Conservation (phyloP, 805 yeast species). For the Candida namnaoensis region DNA sequence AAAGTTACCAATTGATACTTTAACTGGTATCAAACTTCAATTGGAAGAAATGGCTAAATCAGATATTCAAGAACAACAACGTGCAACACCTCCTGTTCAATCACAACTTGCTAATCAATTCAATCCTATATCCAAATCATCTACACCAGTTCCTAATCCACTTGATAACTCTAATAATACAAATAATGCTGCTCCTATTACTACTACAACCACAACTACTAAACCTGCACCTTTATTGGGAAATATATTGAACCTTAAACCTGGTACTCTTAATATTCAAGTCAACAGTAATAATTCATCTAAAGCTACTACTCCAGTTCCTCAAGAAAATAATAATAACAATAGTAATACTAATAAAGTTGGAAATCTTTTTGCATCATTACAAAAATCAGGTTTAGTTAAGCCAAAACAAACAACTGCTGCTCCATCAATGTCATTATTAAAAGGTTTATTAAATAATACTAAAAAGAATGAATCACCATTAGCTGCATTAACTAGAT, state of each 20-base stretch:
- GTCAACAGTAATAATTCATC: neutral
- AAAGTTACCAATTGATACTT: conserved; percentile 20
- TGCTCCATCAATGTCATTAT: conserved; percentile 3
- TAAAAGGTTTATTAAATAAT: conserved; percentile 3
- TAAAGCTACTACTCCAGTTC: neutral
- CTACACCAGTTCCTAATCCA: no score
- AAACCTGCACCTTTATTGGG: neutral
- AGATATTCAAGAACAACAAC: conserved; percentile 12
- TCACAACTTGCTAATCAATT: no score
- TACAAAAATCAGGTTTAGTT: conserved; percentile 14
- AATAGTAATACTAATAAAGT: neutral
- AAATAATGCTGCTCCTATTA: no score
- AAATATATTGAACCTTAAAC: neutral
- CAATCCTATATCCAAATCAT: no score
- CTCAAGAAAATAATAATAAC: neutral
- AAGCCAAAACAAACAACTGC: conserved; percentile 4
- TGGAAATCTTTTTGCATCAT: conserved; percentile 2
- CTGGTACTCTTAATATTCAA: neutral
- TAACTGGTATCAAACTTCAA: conserved; percentile 28
- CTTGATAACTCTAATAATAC: no score
- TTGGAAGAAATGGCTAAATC: conserved; percentile 24
- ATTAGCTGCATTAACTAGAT: neutral
- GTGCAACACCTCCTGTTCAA: neutral
- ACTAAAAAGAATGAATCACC: neutral
- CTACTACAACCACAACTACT: no score